phyloP scores from a whole-genome alignment of 768 basidiomycete genomes.

The Termitomyces sp. region DNA sequence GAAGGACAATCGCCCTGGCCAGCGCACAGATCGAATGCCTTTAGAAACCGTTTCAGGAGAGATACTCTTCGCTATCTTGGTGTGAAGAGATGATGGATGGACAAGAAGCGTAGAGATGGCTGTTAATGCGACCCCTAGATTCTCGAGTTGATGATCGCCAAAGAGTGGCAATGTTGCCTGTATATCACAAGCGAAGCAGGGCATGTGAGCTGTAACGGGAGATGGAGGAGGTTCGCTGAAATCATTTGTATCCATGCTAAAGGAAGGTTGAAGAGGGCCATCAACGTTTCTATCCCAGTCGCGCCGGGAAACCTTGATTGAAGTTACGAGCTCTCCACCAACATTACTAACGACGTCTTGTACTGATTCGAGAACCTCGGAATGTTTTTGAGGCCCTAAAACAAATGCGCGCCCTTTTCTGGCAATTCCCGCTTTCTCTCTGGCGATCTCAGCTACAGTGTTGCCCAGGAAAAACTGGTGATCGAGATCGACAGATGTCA shows the following conservation, averaged over 20 bases:
- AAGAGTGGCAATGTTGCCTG: constrained; percentile 55
- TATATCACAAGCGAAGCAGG: constrained; percentile 41
- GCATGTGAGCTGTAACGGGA: constrained; percentile 35
- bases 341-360: constrained; percentile 33
- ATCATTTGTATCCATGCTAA: constrained; percentile 23
- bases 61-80: constrained; percentile 28
- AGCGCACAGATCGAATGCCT: constrained; percentile 59
- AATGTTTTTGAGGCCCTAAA: constrained; percentile 56
- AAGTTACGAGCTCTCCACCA: constrained; percentile 37
- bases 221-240: constrained; percentile 33
- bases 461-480: constrained; percentile 87
- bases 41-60: constrained; percentile 40
- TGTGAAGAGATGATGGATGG: constrained; percentile 26
- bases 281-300: constrained; percentile 30
- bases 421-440: constrained; percentile 81
- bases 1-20: constrained; percentile 86
- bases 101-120: constrained; percentile 54
- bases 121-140: constrained; percentile 65
- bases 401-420: constrained; percentile 57
- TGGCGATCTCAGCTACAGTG: constrained; percentile 67
- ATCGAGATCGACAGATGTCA: constrained; percentile 88
- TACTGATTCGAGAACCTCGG: constrained; percentile 41
- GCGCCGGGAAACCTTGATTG: constrained; percentile 28
- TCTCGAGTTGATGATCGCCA: constrained; percentile 82
- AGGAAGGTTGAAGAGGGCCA: constrained; percentile 21